Conservation (phyloP, 2,329 filamentous ascomycete genomes). For the Bisporella sp. region DNA sequence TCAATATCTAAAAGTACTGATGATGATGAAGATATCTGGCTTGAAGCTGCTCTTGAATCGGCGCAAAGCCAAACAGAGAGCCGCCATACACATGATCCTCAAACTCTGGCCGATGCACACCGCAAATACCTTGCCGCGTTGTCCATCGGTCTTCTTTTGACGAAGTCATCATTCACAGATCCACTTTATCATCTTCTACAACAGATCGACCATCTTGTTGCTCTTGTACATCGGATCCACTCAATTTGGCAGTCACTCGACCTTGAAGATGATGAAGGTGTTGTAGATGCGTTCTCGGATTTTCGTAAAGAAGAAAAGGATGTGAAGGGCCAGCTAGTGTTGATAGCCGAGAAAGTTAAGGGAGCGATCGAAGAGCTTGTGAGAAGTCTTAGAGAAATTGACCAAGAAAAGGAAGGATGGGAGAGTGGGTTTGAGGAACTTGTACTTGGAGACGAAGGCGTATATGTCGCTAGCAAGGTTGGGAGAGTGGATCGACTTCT, state of each 20-base stretch:
- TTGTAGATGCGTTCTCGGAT: constrained; percentile 68
- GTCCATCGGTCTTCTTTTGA: constrained; percentile 58
- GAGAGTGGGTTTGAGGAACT: constrained; percentile 28
- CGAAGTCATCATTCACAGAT: constrained; percentile 54
- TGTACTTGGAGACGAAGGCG: constrained; percentile 35
- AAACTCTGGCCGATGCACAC: constrained; percentile 76
- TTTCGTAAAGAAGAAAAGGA: constrained; percentile 66
- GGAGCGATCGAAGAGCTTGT: constrained; percentile 56
- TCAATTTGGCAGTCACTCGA: constrained; percentile 71
- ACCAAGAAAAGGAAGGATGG: constrained; percentile 27
- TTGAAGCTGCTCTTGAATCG: constrained; percentile 22
- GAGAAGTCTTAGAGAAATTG: constrained; percentile 50
- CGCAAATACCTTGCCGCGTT: constrained; percentile 67
- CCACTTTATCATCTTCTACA: constrained; percentile 60
- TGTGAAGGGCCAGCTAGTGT: constrained; percentile 56
- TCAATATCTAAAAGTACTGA: constrained; percentile 12
- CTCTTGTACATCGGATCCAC: constrained; percentile 69
- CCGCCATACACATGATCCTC: constrained; percentile 60
- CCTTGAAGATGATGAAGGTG: constrained; percentile 74
- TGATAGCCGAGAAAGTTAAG: constrained; percentile 59
- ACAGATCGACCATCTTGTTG: constrained; percentile 75
- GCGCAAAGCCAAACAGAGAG: constrained; percentile 14
- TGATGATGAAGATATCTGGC: constrained; percentile 37
- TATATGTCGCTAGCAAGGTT: constrained; percentile 64
- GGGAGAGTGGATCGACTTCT: constrained; percentile 77